These are phyloP conservation scores for Aspergillus calidoustus DNA, from an alignment of 2,329 filamentous ascomycete genomes.

Conservation along the genomic window DNA sequence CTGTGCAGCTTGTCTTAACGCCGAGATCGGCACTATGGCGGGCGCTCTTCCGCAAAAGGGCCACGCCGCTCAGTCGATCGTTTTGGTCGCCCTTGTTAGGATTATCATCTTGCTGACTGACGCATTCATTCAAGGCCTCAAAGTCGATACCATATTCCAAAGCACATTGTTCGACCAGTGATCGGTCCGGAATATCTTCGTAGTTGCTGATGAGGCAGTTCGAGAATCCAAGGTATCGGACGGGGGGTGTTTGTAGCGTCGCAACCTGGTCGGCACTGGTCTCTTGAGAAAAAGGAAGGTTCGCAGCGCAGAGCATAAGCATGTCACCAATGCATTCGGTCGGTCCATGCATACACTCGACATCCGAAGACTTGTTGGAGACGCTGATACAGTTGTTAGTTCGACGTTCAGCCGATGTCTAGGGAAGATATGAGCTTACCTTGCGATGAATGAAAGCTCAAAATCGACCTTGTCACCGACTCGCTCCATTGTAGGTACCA, in stretches of 20 bases:
- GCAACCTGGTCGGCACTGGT: slow-evolving; percentile 25
- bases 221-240: slow-evolving; percentile 88
- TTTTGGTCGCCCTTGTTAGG: slow-evolving; percentile 62
- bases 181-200: slow-evolving; percentile 72
- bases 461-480: slow-evolving; percentile 87
- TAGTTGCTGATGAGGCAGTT: slow-evolving; percentile 86
- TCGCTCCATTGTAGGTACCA: slow-evolving; percentile 85
- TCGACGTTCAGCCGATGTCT: background rate
- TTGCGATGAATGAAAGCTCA: slow-evolving; percentile 85
- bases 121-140: slow-evolving; percentile 78
- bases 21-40: slow-evolving; percentile 63
- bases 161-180: slow-evolving; percentile 84
- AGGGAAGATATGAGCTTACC: slow-evolving; percentile 44
- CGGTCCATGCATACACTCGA: slow-evolving; percentile 87
- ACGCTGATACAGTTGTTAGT: slow-evolving; percentile 48
- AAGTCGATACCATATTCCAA: slow-evolving; percentile 90
- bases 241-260: slow-evolving; percentile 72
- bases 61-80: slow-evolving; percentile 57
- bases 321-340: slow-evolving; percentile 93
- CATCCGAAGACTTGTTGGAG: slow-evolving; percentile 75
- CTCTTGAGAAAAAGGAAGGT: slow-evolving; percentile 56
- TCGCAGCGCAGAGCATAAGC: slow-evolving; percentile 85
- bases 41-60: slow-evolving; percentile 50
- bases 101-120: slow-evolving; percentile 74
- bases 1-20: slow-evolving; percentile 75